Conservation (phyloP, 2,329 filamentous ascomycete species). For the Fusarium succisae region DNA sequence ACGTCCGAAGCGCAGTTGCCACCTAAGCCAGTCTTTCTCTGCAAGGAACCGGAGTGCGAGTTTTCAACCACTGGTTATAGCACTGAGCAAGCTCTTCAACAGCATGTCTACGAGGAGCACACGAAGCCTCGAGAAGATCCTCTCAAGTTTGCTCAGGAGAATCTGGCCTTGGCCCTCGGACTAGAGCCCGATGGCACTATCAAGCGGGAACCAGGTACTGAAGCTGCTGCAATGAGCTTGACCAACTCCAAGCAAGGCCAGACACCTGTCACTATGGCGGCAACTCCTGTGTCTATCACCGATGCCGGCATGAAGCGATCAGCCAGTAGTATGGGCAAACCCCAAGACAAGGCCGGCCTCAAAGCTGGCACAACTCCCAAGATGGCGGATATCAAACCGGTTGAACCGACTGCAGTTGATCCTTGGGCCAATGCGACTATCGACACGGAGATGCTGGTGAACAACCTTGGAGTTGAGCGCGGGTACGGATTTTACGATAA, state of each 20-base stretch:
- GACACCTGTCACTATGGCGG: conserved; percentile 54
- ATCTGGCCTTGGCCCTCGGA: conserved; percentile 59
- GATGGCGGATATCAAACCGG: conserved; percentile 42
- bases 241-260: conserved; percentile 59
- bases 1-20: conserved; percentile 43
- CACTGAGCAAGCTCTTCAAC: conserved; percentile 62
- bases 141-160: conserved; percentile 61
- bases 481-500: conserved; percentile 48
- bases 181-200: conserved; percentile 60
- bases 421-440: conserved; percentile 58
- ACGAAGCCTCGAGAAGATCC: conserved; percentile 65
- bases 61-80: conserved; percentile 59
- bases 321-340: conserved; percentile 56
- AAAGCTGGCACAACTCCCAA: conserved; percentile 46
- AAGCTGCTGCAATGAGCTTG: conserved; percentile 51
- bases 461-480: conserved; percentile 48
- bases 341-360: conserved; percentile 47
- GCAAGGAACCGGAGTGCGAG: conserved; percentile 66
- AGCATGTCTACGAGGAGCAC: conserved; percentile 69
- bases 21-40: conserved; percentile 57
- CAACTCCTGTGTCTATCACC: conserved; percentile 62
- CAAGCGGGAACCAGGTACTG: conserved; percentile 49
- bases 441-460: conserved; percentile 57
- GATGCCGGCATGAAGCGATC: conserved; percentile 62
- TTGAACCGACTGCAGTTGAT: conserved; percentile 38